Percentiles rank a stretch among this genome's conserved stretches.
Evolutionary conservation across 805 yeast species (phyloP).

Genomic region (Scheffersomyces lignosus): DNA sequence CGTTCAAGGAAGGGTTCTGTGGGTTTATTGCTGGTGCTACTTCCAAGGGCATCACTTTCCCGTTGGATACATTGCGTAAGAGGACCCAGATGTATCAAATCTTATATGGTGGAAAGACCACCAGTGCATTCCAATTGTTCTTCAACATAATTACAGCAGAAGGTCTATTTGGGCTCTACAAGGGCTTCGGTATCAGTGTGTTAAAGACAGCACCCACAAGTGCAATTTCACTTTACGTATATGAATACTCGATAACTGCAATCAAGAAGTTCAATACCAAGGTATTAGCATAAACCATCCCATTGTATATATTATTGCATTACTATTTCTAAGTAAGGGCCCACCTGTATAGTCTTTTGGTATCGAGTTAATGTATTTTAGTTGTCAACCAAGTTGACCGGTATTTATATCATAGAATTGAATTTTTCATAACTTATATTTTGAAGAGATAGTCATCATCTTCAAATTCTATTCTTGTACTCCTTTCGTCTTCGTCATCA

Average conservation of each 20-base stretch:
- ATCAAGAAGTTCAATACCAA: constrained; percentile 1
- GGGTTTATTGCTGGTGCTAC: constrained; percentile 75
- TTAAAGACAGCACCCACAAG: constrained; percentile 80
- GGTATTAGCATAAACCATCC: no score
- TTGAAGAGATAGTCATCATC: constrained; percentile 37
- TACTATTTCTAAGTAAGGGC: no score
- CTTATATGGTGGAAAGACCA: neutral
- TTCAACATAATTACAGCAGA: constrained; percentile 48
- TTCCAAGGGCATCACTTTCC: constrained; percentile 76
- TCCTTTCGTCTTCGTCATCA: constrained; percentile 15
- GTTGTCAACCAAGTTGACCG: no score
- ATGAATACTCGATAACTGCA: constrained; percentile 42
- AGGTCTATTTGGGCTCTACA: constrained; percentile 69
- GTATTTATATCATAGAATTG: neutral
- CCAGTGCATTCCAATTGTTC: constrained; percentile 23
- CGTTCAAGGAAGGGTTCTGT: constrained; percentile 54
- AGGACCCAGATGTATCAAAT: constrained; percentile 60
- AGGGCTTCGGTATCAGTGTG: constrained; percentile 70
- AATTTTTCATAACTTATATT: constrained; percentile 3
- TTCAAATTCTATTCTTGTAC: constrained; percentile 13
- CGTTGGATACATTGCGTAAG: constrained; percentile 80
- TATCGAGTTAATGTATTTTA: no score
- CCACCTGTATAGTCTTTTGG: no score
- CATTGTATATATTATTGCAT: no score
- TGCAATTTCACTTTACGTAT: constrained; percentile 66